phyloP scores from a whole-genome alignment of 2,329 filamentous ascomycete genomes.

The Cercospora sp. region DNA sequence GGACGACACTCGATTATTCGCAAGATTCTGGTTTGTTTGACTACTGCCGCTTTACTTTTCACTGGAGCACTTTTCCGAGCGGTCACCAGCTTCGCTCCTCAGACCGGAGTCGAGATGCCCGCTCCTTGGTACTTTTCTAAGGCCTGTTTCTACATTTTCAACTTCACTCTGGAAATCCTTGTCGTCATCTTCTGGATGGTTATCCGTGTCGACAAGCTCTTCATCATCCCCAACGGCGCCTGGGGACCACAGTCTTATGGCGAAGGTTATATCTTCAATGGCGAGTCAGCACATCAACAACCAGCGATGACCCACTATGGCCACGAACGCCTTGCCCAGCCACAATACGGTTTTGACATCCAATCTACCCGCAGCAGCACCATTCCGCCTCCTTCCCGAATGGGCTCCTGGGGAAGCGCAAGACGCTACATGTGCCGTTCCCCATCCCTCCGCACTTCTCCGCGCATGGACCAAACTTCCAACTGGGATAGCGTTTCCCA shows the following conservation, averaged over 20 bases:
- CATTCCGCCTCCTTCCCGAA: constrained; percentile 11
- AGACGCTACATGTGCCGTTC: constrained; percentile 10
- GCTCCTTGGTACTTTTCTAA: constrained; percentile 72
- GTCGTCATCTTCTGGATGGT: constrained; percentile 68
- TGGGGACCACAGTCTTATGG: constrained; percentile 47
- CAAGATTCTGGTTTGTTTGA: constrained; percentile 66
- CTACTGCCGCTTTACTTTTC: constrained; percentile 60
- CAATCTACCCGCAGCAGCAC: constrained; percentile 7
- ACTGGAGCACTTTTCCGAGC: constrained; percentile 70
- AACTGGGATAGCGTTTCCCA: constrained; percentile 7
- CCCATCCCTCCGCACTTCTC: background rate
- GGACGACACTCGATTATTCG: constrained; percentile 60
- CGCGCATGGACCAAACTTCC: background rate
- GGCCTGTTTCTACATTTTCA: constrained; percentile 76
- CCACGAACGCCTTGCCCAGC: background rate
- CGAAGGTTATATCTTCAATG: background rate
- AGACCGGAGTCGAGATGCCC: constrained; percentile 39
- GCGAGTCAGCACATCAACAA: constrained; percentile 7
- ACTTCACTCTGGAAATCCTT: constrained; percentile 71
- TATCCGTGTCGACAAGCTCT: constrained; percentile 70
- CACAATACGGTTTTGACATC: background rate
- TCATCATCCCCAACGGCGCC: constrained; percentile 71
- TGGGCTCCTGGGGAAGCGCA: constrained; percentile 9
- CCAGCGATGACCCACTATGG: background rate
- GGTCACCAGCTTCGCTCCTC: constrained; percentile 56